Evolutionary conservation across 345 rosid species (phyloP).

Genomic region (Aegle marmelos): DNA sequence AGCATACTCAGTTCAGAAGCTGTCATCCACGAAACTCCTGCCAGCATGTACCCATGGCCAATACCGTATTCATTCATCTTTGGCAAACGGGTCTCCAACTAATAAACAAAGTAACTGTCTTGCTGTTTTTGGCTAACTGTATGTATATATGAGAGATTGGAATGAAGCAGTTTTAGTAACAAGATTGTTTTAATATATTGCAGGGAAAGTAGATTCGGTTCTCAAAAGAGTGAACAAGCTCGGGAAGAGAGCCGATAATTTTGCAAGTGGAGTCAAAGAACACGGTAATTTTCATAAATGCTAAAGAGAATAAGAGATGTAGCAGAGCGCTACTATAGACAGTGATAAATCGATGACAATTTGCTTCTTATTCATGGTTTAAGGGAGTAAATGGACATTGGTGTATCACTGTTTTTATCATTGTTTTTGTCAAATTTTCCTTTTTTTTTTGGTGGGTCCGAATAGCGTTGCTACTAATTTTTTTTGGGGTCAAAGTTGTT

Average conservation of each 20-base stretch:
- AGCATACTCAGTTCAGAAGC: slow-evolving; percentile 21
- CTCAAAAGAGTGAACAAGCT: slow-evolving; percentile 40
- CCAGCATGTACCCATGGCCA: slow-evolving; percentile 27
- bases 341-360: too few relatives aligned
- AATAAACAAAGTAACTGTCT: slow-evolving; percentile 33
- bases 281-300: slow-evolving; percentile 32
- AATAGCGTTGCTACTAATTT: too few relatives aligned
- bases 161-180: slow-evolving; percentile 9
- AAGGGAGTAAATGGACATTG: too few relatives aligned
- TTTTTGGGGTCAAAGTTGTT: too few relatives aligned
- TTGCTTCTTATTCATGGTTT: too few relatives aligned
- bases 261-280: slow-evolving; percentile 48
- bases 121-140: not conserved
- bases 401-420: too few relatives aligned
- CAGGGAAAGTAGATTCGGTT: slow-evolving; percentile 37
- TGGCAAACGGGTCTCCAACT: slow-evolving; percentile 21
- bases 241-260: slow-evolving; percentile 46
- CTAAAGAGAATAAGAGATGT: not conserved
- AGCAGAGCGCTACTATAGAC: too few relatives aligned
- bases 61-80: slow-evolving; percentile 32
- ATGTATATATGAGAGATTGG: not conserved
- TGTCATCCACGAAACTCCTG: slow-evolving; percentile 20
- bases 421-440: too few relatives aligned
- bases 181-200: slow-evolving; percentile 2
- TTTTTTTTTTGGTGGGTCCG: too few relatives aligned